Evolutionary conservation across 2,329 filamentous ascomycete species (phyloP).

Genomic region (Talaromyces sp.): DNA sequence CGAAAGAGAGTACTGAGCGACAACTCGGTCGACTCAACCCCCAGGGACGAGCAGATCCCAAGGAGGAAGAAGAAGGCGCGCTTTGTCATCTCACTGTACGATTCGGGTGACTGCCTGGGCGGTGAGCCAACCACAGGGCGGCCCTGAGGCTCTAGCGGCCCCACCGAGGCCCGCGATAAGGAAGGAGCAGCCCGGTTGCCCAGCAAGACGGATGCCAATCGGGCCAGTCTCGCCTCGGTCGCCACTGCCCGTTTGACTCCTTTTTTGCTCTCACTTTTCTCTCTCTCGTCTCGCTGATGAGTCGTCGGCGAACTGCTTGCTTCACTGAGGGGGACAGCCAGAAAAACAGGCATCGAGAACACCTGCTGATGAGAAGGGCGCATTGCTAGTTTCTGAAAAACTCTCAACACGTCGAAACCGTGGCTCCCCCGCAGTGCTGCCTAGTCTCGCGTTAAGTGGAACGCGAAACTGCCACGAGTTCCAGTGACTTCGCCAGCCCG

Average conservation of each 20-base stretch:
- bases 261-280: not conserved
- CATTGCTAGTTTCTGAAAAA: not conserved
- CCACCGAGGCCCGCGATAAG: not conserved
- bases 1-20: not conserved
- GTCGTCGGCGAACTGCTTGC: not conserved
- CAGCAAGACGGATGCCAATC: not conserved
- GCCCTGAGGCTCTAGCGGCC: not conserved
- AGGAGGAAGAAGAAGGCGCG: not conserved
- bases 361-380: not conserved
- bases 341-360: not conserved
- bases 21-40: not conserved
- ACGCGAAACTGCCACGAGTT: slow-evolving; percentile 34
- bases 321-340: not conserved
- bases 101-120: not conserved
- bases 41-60: not conserved
- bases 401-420: not conserved
- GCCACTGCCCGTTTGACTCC: not conserved
- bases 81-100: not conserved
- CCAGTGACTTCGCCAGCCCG: slow-evolving; percentile 23
- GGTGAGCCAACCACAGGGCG: not conserved
- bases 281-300: not conserved
- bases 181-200: not conserved
- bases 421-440: slow-evolving; percentile 1
- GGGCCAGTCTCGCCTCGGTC: not conserved
- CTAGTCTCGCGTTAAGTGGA: slow-evolving; percentile 31